Evolutionary conservation across 176 grass and related monocot species (phyloP).

Genomic region (sorghum (Sorghum bicolor)): Sorghum_bicolor_NCBIv3 NC_012879.2:4294501-4295000

Average conservation of each 20-base stretch:
- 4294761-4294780: conserved; percentile 71
- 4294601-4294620: neutral
- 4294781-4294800: conserved; percentile 67
- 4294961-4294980: conserved; percentile 79
- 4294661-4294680: neutral
- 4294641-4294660: neutral
- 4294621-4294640: conserved; percentile 8
- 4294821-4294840: conserved; percentile 73
- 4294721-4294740: conserved; percentile 55
- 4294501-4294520: conserved; percentile 18
- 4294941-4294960: conserved; percentile 70
- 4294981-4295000: conserved; percentile 92
- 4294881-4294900: conserved; percentile 86
- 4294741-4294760: conserved; percentile 59
- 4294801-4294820: conserved; percentile 72
- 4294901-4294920: conserved; percentile 90
- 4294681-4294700: neutral
- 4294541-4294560: conserved; percentile 13
- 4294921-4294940: conserved; percentile 67
- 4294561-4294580: conserved; percentile 47
- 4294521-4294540: neutral
- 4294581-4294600: neutral
- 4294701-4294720: conserved; percentile 50
- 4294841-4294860: conserved; percentile 75
- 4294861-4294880: conserved; percentile 71